Evolutionary conservation across 1,139 yeast genomes (phyloP).

Genomic region (Wickerhamomyces sp.): DNA sequence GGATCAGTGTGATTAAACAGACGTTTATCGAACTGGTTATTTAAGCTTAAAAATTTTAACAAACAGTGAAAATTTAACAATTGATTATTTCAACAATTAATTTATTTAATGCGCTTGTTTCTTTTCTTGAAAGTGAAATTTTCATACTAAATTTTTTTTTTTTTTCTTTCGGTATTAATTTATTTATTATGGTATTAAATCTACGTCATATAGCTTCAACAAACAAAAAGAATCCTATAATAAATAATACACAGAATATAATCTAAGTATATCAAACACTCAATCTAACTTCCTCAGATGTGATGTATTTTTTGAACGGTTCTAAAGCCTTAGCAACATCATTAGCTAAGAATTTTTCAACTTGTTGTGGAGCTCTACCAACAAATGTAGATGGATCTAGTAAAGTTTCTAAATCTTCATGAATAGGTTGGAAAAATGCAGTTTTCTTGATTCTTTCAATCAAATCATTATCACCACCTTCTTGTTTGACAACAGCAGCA

Average conservation of each 20-base stretch:
- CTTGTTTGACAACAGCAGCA: slow-evolving; percentile 93
- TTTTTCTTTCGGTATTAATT: too few relatives aligned
- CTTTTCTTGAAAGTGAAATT: too few relatives aligned
- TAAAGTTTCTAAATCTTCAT: slow-evolving; percentile 72
- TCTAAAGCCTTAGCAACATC: slow-evolving; percentile 82
- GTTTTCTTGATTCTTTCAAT: slow-evolving; percentile 82
- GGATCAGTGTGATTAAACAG: too few relatives aligned
- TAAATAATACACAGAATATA: background rate
- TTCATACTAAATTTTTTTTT: too few relatives aligned
- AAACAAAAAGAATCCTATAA: background rate
- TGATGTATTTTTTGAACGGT: slow-evolving; percentile 58
- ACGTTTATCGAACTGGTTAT: too few relatives aligned
- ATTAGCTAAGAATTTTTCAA: slow-evolving; percentile 81
- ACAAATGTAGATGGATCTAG: slow-evolving; percentile 92
- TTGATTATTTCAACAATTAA: too few relatives aligned
- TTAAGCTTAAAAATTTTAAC: too few relatives aligned
- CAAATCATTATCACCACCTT: slow-evolving; percentile 97
- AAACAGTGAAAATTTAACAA: too few relatives aligned
- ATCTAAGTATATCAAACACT: slow-evolving; percentile 35
- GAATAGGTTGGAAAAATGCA: slow-evolving; percentile 83
- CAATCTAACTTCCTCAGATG: slow-evolving; percentile 59
- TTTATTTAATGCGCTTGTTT: too few relatives aligned
- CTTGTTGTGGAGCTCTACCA: slow-evolving; percentile 98
- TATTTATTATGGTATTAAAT: too few relatives aligned
- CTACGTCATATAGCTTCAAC: too few relatives aligned